Evolutionary conservation across 208 protist species (phyloP), one percentile per base, ranked within the genome.

Genomic region (Endotrypanum monterogeii): DNA sequence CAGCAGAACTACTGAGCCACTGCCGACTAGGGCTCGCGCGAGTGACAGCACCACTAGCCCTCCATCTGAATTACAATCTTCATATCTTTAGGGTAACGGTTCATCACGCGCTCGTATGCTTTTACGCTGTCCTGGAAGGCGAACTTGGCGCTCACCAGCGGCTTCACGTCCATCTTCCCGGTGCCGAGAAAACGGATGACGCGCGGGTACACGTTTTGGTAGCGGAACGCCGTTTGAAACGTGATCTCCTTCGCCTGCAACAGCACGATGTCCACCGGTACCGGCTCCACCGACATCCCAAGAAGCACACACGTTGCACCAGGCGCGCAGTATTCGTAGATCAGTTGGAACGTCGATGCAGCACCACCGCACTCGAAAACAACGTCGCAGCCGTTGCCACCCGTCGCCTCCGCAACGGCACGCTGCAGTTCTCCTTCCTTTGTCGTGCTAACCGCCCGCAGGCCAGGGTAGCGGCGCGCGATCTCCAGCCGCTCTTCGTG

Each of bases 1-100:
- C n/a, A n/a, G n/a, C n/a, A n/a, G n/a, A n/a, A n/a, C n/a, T n/a
- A n/a, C n/a, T n/a, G n/a, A n/a, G n/a, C n/a, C n/a, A n/a, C n/a
- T n/a, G n/a, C n/a, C 57, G 32, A 63, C 16, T 8, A 44, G n/a
- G n/a, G n/a, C n/a, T 35, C 32, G 32, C 57, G 32, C 32, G 41
- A 35, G 18, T 12, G 41, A 41, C 28, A 44, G 39, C 18, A 35
- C 0, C 39, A 66, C 71, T 72, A 84, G 72, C 52, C 37, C 3
- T 82, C 81, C 76, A 89, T 35, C 67, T 86, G 67, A 7, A 86
- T 89, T 66, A 89, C 80, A 50, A 89, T 89, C 57, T 86, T 89
- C 41, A 89, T 69, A 48, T 89, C 84, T 46, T 78, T 85, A 46
- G 81, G 84, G 52, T 74, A 48, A 39, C 76, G 76, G 55, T 83